A percentile compares a stretch with the other conserved stretches of the same genome.
Conservation (phyloP, 2,329 filamentous ascomycete species). For the Penicillium sp. region DNA sequence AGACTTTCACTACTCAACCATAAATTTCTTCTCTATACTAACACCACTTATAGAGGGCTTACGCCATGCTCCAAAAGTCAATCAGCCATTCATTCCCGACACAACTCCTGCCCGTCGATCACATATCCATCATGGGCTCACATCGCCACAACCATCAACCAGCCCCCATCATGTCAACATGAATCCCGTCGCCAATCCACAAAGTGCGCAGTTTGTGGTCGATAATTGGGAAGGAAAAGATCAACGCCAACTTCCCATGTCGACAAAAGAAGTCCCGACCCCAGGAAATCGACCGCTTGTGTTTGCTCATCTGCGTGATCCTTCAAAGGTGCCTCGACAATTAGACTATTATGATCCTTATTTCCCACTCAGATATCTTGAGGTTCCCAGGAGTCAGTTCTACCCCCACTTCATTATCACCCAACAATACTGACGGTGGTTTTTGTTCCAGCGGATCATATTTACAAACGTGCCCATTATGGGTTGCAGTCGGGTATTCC, state of each 20-base stretch:
- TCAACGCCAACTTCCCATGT: conserved; percentile 39
- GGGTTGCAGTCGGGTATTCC: conserved; percentile 76
- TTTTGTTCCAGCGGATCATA: conserved; percentile 52
- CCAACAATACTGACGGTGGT: conserved; percentile 10
- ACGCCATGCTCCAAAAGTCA: conserved; percentile 41
- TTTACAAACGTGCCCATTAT: conserved; percentile 84
- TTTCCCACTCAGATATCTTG: conserved; percentile 37
- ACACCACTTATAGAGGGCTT: conserved; percentile 34
- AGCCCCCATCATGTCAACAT: conserved; percentile 25
- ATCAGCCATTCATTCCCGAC: conserved; percentile 42
- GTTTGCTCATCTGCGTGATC: conserved; percentile 30
- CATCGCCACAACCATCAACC: conserved; percentile 37
- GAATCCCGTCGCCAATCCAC: conserved; percentile 33
- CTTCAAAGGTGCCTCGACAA: conserved; percentile 32
- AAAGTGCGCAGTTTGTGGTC: conserved; percentile 30
- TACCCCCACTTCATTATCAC: background rate
- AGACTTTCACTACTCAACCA: background rate
- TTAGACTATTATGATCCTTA: conserved; percentile 43
- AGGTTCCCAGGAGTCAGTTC: conserved; percentile 39
- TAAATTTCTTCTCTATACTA: conserved; percentile 7
- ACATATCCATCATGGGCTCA: conserved; percentile 25
- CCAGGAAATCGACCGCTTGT: conserved; percentile 45
- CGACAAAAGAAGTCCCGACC: conserved; percentile 42
- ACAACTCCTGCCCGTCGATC: conserved; percentile 39
- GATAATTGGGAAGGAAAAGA: conserved; percentile 42